Evolutionary conservation across 1,284 basidiomycete species (phyloP), one percentile per base, ranked within the genome.

Genomic region (Inonotus hispidus): DNA sequence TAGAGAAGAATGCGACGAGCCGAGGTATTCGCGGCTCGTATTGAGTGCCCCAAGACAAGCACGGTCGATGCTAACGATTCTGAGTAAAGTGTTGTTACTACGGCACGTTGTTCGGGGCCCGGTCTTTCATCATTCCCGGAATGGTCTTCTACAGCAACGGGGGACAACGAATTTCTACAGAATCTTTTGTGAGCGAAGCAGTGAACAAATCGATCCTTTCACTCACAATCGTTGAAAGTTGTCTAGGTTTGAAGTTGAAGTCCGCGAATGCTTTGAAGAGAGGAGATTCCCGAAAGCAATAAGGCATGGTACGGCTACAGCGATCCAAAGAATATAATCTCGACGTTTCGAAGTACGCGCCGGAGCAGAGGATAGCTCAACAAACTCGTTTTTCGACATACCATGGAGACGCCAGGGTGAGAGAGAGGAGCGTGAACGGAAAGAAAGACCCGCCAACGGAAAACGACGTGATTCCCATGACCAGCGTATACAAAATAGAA

Each of bases 31-130:
- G 70, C 71, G 32, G 66, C 67, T 45, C 65, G 67, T 11, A 78
- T 62, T 0, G 78, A 79, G 64, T 79, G 72, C 3, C 75, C 78
- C 13, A 80, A 72, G 8, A 76, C 74, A 1, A 76, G 74, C n/a
- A 75, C 71, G 2, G 75, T 75, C 38, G 75, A 70, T 11, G 74
- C 72, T 63, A 72, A 80, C 5, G 71, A 67, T 65, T 81, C 75
- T 23, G 74, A 74, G 66, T 78, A 79, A 19, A 81, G 71, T 5
- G 75, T 70, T 5, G 76, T 74, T 0, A 78, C 75, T 46, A 80
- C 68, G 1, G 77, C 76, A 46, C 75, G 74, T 7, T 69, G 64
- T 53, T 60, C 19, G 58, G 65, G 21, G 59, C 57, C 27, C 65
- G 39, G 49, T 27, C 32, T 27, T 38, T 25, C 35, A 19, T 39